Evolutionary conservation across 2,329 filamentous ascomycete genomes (phyloP).

Genomic region (Colletotrichum abscissum): DNA sequence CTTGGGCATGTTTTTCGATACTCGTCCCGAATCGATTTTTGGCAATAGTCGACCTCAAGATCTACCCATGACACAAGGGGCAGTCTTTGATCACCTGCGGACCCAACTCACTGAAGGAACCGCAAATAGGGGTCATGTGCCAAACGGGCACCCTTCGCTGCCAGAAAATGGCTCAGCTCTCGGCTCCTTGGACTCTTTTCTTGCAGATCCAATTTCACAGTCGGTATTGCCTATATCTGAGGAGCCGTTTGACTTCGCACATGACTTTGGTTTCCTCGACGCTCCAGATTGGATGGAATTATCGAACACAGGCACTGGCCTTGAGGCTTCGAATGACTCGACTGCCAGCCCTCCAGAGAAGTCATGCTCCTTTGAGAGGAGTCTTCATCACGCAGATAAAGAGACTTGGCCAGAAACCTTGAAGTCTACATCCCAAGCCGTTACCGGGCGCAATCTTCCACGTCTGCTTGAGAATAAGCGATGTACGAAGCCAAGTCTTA

Average conservation of each 20-base stretch:
- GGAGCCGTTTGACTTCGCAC: not conserved
- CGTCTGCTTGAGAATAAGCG: not conserved
- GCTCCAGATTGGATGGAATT: not conserved
- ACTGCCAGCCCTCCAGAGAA: not conserved
- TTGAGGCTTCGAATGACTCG: not conserved
- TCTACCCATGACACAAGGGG: too few relatives aligned
- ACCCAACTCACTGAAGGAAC: not conserved
- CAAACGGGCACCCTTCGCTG: not conserved
- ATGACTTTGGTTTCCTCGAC: not conserved
- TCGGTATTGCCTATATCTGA: not conserved
- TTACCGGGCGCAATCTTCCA: not conserved
- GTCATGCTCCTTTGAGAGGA: not conserved
- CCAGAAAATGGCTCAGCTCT: not conserved
- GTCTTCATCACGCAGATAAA: not conserved
- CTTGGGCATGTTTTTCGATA: not conserved
- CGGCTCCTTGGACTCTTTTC: not conserved
- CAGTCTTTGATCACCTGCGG: not conserved
- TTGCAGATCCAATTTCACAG: not conserved
- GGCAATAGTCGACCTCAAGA: too few relatives aligned
- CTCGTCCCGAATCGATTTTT: not conserved
- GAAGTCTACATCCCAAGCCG: not conserved
- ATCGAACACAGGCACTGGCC: not conserved
- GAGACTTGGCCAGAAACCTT: not conserved
- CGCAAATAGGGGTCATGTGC: not conserved
- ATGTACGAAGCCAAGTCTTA: not conserved